Evolutionary conservation across 1,284 basidiomycete genomes (phyloP), one percentile per base, ranked within the genome.

Genomic region (Puccinia hordei): DNA sequence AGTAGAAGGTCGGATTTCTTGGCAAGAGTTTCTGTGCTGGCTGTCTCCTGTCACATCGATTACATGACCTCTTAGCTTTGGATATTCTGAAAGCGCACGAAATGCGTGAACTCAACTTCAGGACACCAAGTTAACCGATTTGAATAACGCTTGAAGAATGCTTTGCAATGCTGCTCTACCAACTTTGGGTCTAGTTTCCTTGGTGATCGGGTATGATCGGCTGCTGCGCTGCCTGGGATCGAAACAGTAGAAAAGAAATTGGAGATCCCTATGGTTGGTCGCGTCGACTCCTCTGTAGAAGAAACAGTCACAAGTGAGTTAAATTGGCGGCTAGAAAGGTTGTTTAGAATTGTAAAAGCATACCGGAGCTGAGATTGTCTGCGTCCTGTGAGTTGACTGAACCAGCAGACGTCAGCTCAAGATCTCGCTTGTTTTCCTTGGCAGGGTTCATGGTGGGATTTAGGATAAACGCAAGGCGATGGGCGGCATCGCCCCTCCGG

Each of bases 391-490:
- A 63, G 59, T 63, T 63, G 17, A 15, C 59, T n/a, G 59, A 63
- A 15, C 59, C 17, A 19, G 72, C 17, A 38, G 55, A 59, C 24
- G 72, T 33, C 5, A 53, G 35, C 53, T 55, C 59, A 10, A 57
- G 51, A 44, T 55, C 72, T 22, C 33, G 72, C 30, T 57, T 73
- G 9, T 57, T 73, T 59, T 73, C 72, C 35, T 73, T 73, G 9
- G 72, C 72, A 35, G 72, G 72, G 41, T 73, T 73, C 72, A 73
- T 73, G 35, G 53, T 38, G 24, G 72, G 72, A 57, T 73, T 73
- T 15, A 73, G 53, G 33, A 73, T 55, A 59, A 73, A 73, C n/a
- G 72, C 59, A 12, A 73, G 17, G 0, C 46, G 53, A 59, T 59
- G 72, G 35, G 72, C 53, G 4, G 53, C n/a, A 41, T 55, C 51